These are phyloP conservation scores for Xylaria sp. DNA, from an alignment of 495 filamentous ascomycete genomes.

Conservation along the genomic window DNA sequence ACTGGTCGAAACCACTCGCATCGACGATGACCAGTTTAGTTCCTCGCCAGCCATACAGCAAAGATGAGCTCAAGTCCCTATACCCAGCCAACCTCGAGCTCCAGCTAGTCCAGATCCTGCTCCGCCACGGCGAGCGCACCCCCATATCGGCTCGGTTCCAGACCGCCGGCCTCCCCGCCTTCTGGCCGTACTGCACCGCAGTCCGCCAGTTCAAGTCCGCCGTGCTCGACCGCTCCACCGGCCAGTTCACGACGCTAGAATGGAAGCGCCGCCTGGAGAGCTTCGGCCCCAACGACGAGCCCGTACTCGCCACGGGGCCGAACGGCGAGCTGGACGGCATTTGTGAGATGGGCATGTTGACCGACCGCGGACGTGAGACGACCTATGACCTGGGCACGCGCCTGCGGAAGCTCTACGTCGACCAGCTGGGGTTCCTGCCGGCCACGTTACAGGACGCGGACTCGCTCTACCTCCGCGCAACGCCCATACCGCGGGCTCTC, in stretches of 20 bases:
- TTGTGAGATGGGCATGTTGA: slow-evolving; percentile 87
- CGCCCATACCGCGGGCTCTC: slow-evolving; percentile 82
- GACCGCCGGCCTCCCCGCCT: slow-evolving; percentile 81
- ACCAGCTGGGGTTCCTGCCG: slow-evolving; percentile 87
- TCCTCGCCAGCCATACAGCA: slow-evolving; percentile 77
- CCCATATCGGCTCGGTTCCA: slow-evolving; percentile 88
- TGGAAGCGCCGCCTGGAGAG: slow-evolving; percentile 84
- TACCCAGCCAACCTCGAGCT: slow-evolving; percentile 84
- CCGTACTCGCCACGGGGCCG: slow-evolving; percentile 71
- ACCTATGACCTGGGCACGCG: slow-evolving; percentile 82
- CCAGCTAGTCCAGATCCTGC: slow-evolving; percentile 86
- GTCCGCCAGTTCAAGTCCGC: slow-evolving; percentile 75
- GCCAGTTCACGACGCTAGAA: slow-evolving; percentile 69
- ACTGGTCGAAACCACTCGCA: neutral
- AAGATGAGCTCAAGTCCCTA: slow-evolving; percentile 79
- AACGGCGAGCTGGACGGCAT: slow-evolving; percentile 74
- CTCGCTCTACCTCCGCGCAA: slow-evolving; percentile 84
- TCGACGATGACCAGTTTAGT: slow-evolving; percentile 75
- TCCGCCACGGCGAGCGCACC: slow-evolving; percentile 90
- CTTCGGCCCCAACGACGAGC: slow-evolving; percentile 74
- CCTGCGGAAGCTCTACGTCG: slow-evolving; percentile 83
- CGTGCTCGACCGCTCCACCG: slow-evolving; percentile 58
- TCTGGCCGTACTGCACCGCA: slow-evolving; percentile 91
- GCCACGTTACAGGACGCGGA: slow-evolving; percentile 65
- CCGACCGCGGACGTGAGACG: slow-evolving; percentile 83